Conservation (phyloP, 495 filamentous ascomycete genomes). For the Aspergillus sclerotiicarbonarius region DNA sequence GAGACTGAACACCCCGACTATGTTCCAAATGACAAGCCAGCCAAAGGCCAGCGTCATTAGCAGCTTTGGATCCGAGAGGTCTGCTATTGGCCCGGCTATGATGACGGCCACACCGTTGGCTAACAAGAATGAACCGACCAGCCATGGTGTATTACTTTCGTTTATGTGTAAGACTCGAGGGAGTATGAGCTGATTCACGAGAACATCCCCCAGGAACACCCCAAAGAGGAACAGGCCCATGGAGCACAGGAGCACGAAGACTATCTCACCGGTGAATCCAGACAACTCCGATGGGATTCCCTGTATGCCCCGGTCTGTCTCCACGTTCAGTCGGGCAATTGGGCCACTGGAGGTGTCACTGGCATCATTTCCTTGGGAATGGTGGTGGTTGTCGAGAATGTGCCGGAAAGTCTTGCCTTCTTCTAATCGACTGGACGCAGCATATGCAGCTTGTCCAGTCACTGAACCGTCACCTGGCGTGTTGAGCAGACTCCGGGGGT, state of each 20-base stretch:
- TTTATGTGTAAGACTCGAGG: constrained; percentile 35
- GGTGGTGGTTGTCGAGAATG: too few relatives aligned
- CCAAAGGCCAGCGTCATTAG: constrained; percentile 42
- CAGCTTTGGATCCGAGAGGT: constrained; percentile 28
- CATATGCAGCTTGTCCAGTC: too few relatives aligned
- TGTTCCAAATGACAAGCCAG: constrained; percentile 42
- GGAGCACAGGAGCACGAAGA: constrained; percentile 43
- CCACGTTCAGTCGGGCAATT: too few relatives aligned
- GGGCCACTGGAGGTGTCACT: too few relatives aligned
- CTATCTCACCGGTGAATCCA: too few relatives aligned
- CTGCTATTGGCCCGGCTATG: constrained; percentile 18
- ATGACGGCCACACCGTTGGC: constrained; percentile 46
- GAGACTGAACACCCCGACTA: constrained; percentile 36
- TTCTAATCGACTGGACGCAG: too few relatives aligned
- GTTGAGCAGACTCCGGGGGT: too few relatives aligned
- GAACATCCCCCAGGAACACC: constrained; percentile 40
- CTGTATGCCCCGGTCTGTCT: too few relatives aligned
- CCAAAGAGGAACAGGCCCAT: constrained; percentile 44
- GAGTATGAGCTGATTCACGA: constrained; percentile 37
- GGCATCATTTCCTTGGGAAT: too few relatives aligned
- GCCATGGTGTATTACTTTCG: constrained; percentile 39
- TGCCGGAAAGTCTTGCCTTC: too few relatives aligned
- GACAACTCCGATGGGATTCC: too few relatives aligned
- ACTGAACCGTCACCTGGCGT: too few relatives aligned
- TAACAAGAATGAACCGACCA: constrained; percentile 39